Percentiles rank a stretch among this genome's conserved stretches.
Conservation (phyloP, 164 flowering plant genomes). For the Santalum album region DNA sequence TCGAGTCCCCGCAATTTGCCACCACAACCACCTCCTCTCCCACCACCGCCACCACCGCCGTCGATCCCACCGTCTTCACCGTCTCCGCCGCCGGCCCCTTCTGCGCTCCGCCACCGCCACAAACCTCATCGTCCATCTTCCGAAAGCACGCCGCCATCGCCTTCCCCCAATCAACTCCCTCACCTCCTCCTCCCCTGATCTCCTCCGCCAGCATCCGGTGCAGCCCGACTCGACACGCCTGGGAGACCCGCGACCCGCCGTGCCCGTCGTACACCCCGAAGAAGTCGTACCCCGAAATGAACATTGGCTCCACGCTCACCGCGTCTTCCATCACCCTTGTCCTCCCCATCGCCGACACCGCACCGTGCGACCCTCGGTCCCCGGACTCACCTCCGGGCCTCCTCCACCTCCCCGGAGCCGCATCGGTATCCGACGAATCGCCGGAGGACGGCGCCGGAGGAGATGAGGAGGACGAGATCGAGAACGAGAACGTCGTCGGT, state of each 20-base stretch:
- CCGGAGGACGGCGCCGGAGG: neutral
- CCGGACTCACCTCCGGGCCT: neutral
- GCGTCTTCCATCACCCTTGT: conserved; percentile 85
- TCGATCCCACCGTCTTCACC: conserved; percentile 49
- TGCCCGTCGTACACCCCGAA: conserved; percentile 85
- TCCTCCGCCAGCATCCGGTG: conserved; percentile 38
- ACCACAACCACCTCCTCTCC: conserved; percentile 47
- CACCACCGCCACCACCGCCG: conserved; percentile 71
- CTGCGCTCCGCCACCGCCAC: neutral
- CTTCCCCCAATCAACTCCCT: conserved; percentile 38
- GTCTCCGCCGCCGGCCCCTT: conserved; percentile 16
- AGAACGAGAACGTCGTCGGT: conserved; percentile 9
- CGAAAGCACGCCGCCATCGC: conserved; percentile 44
- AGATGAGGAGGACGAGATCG: conserved; percentile 5
- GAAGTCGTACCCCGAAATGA: conserved; percentile 32
- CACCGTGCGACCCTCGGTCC: conserved; percentile 27
- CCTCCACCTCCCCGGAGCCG: neutral
- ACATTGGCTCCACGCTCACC: conserved; percentile 39
- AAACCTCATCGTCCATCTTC: conserved; percentile 56
- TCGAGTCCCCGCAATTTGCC: conserved; percentile 82
- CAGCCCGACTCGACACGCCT: conserved; percentile 45
- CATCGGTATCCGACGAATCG: conserved; percentile 5
- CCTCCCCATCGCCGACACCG: conserved; percentile 54
- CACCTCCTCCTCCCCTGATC: conserved; percentile 9
- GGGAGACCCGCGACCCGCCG: conserved; percentile 65